Evolutionary conservation across 2,329 filamentous ascomycete species (phyloP).

Genomic region (Zymoseptoria crescenta): DNA sequence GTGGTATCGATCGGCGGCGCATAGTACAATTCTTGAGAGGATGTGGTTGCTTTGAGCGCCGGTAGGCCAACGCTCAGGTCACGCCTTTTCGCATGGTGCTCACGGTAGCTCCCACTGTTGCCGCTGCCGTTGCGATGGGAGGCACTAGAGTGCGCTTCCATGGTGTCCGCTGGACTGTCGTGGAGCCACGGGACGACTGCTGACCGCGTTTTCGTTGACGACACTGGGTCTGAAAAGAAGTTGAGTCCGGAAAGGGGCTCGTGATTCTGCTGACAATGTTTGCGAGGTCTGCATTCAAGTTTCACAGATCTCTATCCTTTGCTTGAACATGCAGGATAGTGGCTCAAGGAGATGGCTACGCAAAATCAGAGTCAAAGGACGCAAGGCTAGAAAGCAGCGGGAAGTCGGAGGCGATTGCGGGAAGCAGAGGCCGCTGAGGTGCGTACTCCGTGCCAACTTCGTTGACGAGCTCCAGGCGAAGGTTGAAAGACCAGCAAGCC

Average conservation of each 20-base stretch:
- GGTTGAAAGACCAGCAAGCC: background rate
- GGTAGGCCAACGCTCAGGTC: background rate
- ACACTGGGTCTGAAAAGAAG: background rate
- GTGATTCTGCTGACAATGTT: background rate
- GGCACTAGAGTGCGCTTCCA: background rate
- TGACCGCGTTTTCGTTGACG: background rate
- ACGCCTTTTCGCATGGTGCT: background rate
- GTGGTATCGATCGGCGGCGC: background rate
- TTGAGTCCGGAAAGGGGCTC: background rate
- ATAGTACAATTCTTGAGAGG: background rate
- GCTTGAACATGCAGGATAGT: background rate
- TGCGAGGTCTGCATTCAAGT: background rate
- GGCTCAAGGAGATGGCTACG: background rate
- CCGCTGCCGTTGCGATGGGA: no score
- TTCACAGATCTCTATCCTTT: background rate
- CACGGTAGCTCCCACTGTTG: background rate
- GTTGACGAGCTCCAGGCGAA: background rate
- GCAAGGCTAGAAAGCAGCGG: no score
- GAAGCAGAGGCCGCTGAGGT: background rate
- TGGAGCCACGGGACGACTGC: background rate
- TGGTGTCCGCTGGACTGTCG: background rate
- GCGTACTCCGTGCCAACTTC: background rate
- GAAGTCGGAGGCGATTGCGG: background rate
- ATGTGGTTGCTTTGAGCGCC: background rate
- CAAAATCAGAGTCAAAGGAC: background rate